These are phyloP conservation scores for Pichia phayaonensis DNA, from an alignment of 805 yeast genomes.

Conservation along the genomic window DNA sequence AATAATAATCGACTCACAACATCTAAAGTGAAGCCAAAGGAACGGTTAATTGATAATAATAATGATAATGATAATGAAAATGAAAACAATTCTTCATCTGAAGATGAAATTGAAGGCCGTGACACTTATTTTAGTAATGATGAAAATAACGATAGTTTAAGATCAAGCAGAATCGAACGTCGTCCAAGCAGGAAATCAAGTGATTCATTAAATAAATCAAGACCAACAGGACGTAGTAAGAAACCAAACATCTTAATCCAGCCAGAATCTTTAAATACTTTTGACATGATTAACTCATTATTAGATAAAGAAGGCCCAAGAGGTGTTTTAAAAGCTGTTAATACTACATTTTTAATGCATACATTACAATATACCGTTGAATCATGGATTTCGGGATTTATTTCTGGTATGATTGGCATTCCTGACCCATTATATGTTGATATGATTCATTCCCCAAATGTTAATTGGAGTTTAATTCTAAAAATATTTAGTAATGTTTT, in stretches of 20 bases:
- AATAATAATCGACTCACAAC: slow-evolving; percentile 11
- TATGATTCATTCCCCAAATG: slow-evolving; percentile 71
- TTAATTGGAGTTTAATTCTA: slow-evolving; percentile 56
- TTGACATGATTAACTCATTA: slow-evolving; percentile 56
- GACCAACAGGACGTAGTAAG: not conserved
- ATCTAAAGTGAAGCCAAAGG: not conserved
- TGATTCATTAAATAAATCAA: slow-evolving; percentile 2
- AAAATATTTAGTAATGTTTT: slow-evolving; percentile 65
- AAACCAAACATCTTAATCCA: slow-evolving; percentile 24
- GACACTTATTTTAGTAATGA: slow-evolving; percentile 15
- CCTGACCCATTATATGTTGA: slow-evolving; percentile 90
- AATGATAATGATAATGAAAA: slow-evolving; percentile 29
- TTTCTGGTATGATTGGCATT: slow-evolving; percentile 71
- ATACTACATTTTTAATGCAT: slow-evolving; percentile 71
- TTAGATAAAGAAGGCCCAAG: slow-evolving; percentile 64
- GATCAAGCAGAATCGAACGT: slow-evolving; percentile 26
- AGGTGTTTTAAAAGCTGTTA: slow-evolving; percentile 66
- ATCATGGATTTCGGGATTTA: slow-evolving; percentile 86
- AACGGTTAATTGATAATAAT: slow-evolving; percentile 15
- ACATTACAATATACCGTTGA: slow-evolving; percentile 71
- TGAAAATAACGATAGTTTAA: slow-evolving; percentile 6
- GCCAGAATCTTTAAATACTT: slow-evolving; percentile 55
- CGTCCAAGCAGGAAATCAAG: slow-evolving; percentile 15
- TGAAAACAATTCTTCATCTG: slow-evolving; percentile 17
- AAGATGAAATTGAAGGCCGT: slow-evolving; percentile 10